phyloP scores from a whole-genome alignment of 2,329 filamentous ascomycete genomes.

The Aureobasidium sp. region DNA sequence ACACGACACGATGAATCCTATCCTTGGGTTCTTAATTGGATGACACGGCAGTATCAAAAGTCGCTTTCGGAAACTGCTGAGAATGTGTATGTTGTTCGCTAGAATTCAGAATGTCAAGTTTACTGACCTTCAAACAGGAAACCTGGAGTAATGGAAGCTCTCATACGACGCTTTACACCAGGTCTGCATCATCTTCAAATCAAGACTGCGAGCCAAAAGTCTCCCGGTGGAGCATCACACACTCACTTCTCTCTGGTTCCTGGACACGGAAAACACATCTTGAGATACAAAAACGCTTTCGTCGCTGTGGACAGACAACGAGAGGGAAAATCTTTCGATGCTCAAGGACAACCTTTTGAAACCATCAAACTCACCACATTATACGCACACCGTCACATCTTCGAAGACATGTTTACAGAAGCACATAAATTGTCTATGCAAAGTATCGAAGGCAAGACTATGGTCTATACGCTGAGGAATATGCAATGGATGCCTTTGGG shows the following conservation, averaged over 20 bases:
- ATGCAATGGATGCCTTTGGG: constrained; percentile 90
- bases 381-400: constrained; percentile 89
- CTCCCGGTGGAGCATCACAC: constrained; percentile 72
- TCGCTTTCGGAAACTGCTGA: constrained; percentile 56
- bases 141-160: constrained; percentile 51
- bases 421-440: constrained; percentile 83
- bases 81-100: constrained; percentile 37
- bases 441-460: constrained; percentile 90
- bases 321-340: constrained; percentile 78
- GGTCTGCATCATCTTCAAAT: constrained; percentile 71
- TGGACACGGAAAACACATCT: constrained; percentile 88
- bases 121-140: constrained; percentile 2
- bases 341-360: constrained; percentile 92
- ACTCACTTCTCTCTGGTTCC: constrained; percentile 92
- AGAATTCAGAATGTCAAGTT: too few species aligned
- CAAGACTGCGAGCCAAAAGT: constrained; percentile 67
- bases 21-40: constrained; percentile 94
- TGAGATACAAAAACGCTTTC: constrained; percentile 89
- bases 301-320: constrained; percentile 90
- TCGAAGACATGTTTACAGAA: constrained; percentile 90
- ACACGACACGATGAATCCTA: constrained; percentile 95
- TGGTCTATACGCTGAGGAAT: constrained; percentile 88
- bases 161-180: constrained; percentile 65
- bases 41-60: constrained; percentile 66
- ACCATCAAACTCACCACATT: constrained; percentile 93